A percentile compares a stretch with the other conserved stretches of the same genome.
Evolutionary conservation across 345 rosid genomes (phyloP).

Genomic region (Salix viminalis): DNA sequence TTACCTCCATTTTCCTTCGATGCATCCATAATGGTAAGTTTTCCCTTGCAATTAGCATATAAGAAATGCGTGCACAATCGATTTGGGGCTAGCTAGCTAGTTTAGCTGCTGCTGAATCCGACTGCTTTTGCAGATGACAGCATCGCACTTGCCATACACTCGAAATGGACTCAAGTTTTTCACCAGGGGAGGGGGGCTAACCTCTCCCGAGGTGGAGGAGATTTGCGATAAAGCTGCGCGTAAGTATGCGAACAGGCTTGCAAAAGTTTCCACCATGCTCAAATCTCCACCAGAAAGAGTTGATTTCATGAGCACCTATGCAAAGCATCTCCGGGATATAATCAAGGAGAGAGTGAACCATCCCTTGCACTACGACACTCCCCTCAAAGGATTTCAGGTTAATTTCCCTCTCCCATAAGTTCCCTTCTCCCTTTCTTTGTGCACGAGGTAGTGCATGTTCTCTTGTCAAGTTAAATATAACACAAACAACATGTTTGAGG

Average conservation of each 20-base stretch:
- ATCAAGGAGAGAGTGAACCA: slow-evolving; percentile 78
- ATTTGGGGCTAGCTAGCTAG: not conserved
- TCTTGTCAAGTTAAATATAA: too few relatives aligned
- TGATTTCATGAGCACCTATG: slow-evolving; percentile 74
- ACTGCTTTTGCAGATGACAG: slow-evolving; percentile 59
- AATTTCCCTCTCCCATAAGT: not conserved
- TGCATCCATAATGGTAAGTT: slow-evolving; percentile 78
- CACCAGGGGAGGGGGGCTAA: slow-evolving; percentile 83
- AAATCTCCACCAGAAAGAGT: slow-evolving; percentile 42
- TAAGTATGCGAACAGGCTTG: slow-evolving; percentile 61
- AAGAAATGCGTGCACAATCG: not conserved
- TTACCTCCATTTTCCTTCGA: slow-evolving; percentile 65
- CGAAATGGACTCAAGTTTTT: slow-evolving; percentile 87
- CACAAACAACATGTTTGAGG: too few relatives aligned
- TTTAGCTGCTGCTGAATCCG: not conserved
- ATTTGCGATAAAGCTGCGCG: slow-evolving; percentile 69
- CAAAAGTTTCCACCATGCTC: slow-evolving; percentile 57
- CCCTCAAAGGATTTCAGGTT: slow-evolving; percentile 80
- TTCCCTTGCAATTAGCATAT: not conserved
- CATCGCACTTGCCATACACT: slow-evolving; percentile 92
- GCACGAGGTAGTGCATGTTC: too few relatives aligned
- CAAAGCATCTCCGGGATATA: slow-evolving; percentile 58
- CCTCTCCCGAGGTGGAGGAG: slow-evolving; percentile 77
- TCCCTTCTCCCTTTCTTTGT: too few relatives aligned
- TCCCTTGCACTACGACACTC: slow-evolving; percentile 71